Conservation (phyloP, 768 basidiomycete genomes). For the Trametes villosa region DNA sequence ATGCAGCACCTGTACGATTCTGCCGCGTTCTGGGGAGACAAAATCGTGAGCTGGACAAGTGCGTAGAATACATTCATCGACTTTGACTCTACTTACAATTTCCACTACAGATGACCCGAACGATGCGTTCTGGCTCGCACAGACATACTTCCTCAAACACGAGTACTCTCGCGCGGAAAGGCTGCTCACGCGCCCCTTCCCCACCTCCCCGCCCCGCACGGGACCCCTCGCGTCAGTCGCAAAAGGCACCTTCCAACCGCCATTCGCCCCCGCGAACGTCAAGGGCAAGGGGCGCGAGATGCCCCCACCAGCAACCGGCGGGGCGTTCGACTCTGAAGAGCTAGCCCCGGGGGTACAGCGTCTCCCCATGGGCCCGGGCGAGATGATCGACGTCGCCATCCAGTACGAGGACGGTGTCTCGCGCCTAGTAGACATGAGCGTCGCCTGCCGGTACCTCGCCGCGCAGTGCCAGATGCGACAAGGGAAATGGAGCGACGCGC, state of each 20-base stretch:
- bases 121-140: slow-evolving; percentile 99
- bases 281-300: slow-evolving; percentile 66
- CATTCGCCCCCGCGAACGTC: slow-evolving; percentile 39
- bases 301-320: background rate
- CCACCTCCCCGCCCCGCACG: slow-evolving; percentile 45
- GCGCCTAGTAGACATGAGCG: slow-evolving; percentile 89
- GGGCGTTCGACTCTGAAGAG: slow-evolving; percentile 13
- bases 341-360: slow-evolving; percentile 45
- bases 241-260: slow-evolving; percentile 46
- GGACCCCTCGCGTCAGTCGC: slow-evolving; percentile 35
- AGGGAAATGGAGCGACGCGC: slow-evolving; percentile 90
- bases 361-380: slow-evolving; percentile 66
- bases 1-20: slow-evolving; percentile 99
- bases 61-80: slow-evolving; percentile 26
- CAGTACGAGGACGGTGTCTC: slow-evolving; percentile 68
- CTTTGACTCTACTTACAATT: background rate
- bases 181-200: slow-evolving; percentile 86
- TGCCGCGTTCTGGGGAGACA: slow-evolving; percentile 98
- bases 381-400: slow-evolving; percentile 70
- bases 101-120: slow-evolving; percentile 79
- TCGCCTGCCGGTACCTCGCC: slow-evolving; percentile 94
- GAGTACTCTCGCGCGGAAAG: slow-evolving; percentile 95
- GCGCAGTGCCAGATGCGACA: slow-evolving; percentile 94
- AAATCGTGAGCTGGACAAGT: slow-evolving; percentile 96
- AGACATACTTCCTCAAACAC: slow-evolving; percentile 94